A percentile compares a stretch with the other conserved stretches of the same genome.
Conservation (phyloP, 2,329 filamentous ascomycete species). For the Emmonsia crescens region DNA sequence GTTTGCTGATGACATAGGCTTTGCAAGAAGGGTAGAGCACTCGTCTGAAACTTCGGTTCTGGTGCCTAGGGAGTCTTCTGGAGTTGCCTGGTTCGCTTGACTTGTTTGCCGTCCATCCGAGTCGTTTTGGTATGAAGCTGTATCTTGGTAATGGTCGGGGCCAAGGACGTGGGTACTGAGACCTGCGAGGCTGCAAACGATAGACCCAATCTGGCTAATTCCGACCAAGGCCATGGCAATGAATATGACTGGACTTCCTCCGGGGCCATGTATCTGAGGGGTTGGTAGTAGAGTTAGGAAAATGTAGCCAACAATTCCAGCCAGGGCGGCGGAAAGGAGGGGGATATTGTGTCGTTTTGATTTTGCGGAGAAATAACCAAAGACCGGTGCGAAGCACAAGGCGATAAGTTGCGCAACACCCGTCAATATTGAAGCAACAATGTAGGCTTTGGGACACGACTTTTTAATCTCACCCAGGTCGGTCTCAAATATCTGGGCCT, state of each 20-base stretch:
- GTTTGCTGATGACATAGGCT: conserved; percentile 15
- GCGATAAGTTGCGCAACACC: conserved; percentile 82
- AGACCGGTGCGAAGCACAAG: conserved; percentile 71
- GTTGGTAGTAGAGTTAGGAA: conserved; percentile 65
- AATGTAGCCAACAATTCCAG: conserved; percentile 69
- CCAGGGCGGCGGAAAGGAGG: conserved; percentile 57
- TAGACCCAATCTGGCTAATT: conserved; percentile 88
- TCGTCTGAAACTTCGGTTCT: conserved; percentile 12
- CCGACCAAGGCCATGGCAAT: conserved; percentile 70
- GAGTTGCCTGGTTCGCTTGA: not conserved
- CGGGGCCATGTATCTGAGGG: conserved; percentile 61
- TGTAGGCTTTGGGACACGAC: conserved; percentile 76
- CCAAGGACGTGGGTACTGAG: conserved; percentile 68
- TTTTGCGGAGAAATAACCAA: conserved; percentile 72
- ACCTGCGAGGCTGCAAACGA: conserved; percentile 87
- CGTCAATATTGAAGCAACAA: conserved; percentile 75
- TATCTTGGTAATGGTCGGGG: not conserved
- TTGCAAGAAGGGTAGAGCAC: conserved; percentile 22
- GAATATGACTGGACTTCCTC: conserved; percentile 60
- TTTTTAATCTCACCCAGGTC: conserved; percentile 58
- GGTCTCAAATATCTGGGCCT: conserved; percentile 20
- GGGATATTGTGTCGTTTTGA: conserved; percentile 59
- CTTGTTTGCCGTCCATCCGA: not conserved
- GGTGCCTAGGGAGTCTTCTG: not conserved
- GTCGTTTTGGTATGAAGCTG: not conserved